Percentiles rank a stretch among this genome's conserved stretches.
These are phyloP conservation scores for Musa troglodytarum DNA, from an alignment of 176 grass and related monocot species.

Conservation along the genomic window DNA sequence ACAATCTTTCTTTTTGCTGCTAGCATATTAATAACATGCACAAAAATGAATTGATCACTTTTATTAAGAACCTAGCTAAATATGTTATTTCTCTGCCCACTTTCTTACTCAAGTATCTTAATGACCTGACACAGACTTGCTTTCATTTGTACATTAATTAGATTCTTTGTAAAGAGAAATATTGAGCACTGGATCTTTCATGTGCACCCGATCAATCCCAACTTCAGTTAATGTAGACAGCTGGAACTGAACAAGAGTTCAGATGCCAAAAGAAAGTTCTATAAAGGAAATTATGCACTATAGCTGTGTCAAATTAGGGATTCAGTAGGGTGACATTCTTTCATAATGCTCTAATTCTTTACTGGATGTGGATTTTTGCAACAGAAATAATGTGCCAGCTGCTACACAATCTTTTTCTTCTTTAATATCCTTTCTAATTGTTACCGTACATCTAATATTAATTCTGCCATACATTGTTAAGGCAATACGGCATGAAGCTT, in stretches of 20 bases:
- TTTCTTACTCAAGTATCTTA: not conserved
- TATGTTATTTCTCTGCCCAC: not conserved
- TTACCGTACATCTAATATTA: not conserved
- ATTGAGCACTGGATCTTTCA: not conserved
- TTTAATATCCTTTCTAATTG: not conserved
- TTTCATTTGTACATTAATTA: not conserved
- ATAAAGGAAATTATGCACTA: not conserved
- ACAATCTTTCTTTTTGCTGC: too few species aligned
- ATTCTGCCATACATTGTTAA: slow-evolving; percentile 12
- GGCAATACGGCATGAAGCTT: slow-evolving; percentile 99
- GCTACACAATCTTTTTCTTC: not conserved
- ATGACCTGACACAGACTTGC: not conserved
- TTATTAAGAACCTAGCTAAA: not conserved
- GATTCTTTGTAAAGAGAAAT: not conserved
- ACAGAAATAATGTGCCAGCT: not conserved
- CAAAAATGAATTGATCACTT: not conserved
- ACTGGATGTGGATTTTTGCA: not conserved
- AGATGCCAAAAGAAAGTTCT: not conserved
- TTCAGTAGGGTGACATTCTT: not conserved
- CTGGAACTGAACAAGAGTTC: not conserved
- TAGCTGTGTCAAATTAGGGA: not conserved
- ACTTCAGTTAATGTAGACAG: not conserved
- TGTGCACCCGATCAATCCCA: not conserved
- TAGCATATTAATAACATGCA: not conserved
- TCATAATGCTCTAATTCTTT: not conserved